phyloP scores from a whole-genome alignment of 176 grass and related monocot genomes.

The Miscanthus lutarioriparius region DNA sequence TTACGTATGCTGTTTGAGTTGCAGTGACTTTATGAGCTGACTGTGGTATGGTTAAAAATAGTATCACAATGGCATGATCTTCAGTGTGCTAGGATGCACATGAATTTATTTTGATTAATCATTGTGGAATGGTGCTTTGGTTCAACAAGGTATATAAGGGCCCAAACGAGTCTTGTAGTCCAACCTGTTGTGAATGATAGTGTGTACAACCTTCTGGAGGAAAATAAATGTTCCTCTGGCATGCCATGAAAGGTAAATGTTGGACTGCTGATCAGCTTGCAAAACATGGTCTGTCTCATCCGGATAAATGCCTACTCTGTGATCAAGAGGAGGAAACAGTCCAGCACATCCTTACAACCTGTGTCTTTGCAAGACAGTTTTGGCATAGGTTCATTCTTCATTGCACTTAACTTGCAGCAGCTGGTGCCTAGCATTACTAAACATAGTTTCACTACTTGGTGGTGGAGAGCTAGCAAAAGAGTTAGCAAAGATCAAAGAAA shows the following conservation, averaged over 20 bases:
- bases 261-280: background rate
- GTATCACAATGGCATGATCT: slow-evolving; percentile 2
- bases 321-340: background rate
- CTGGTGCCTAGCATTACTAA: background rate
- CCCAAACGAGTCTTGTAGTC: background rate
- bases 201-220: slow-evolving; percentile 17
- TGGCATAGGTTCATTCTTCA: background rate
- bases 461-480: background rate
- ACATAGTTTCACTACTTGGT: background rate
- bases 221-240: background rate
- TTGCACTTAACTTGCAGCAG: background rate
- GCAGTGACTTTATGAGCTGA: slow-evolving; percentile 18
- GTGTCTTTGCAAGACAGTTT: background rate
- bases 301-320: background rate
- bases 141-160: slow-evolving; percentile 1
- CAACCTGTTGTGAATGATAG: background rate
- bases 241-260: background rate
- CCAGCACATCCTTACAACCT: background rate
- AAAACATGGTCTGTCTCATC: background rate
- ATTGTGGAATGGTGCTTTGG: background rate
- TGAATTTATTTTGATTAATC: background rate
- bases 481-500: background rate
- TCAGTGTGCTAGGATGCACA: background rate
- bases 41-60: slow-evolving; percentile 13
- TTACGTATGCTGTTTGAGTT: background rate